A percentile compares a stretch with the other conserved stretches of the same genome.
phyloP scores from a whole-genome alignment of 2,329 filamentous ascomycete genomes.

The Verticillium longisporum region DNA sequence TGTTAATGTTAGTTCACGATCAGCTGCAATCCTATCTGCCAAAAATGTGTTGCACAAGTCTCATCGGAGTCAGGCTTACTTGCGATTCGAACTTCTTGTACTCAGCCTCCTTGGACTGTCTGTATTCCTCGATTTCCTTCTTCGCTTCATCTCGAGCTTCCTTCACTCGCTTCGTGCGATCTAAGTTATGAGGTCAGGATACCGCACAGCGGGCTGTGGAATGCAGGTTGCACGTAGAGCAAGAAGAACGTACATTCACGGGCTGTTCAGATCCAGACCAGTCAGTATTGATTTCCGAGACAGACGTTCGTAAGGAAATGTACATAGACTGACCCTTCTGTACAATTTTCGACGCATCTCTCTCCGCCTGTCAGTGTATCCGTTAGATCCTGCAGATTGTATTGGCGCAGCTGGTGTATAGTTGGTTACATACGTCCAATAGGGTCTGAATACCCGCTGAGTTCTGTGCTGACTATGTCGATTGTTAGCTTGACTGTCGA shows the following conservation, averaged over 20 bases:
- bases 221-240: not conserved
- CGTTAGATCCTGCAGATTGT: not conserved
- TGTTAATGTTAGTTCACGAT: slow-evolving; percentile 26
- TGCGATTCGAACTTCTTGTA: slow-evolving; percentile 89
- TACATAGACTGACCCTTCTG: slow-evolving; percentile 66
- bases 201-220: too few relatives aligned
- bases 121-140: slow-evolving; percentile 95
- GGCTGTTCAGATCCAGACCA: slow-evolving; percentile 41
- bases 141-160: slow-evolving; percentile 95
- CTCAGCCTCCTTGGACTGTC: slow-evolving; percentile 82
- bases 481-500: not conserved
- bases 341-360: slow-evolving; percentile 97
- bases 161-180: slow-evolving; percentile 91
- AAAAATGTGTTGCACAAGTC: not conserved
- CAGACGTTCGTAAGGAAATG: not conserved
- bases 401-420: not conserved
- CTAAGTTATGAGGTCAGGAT: slow-evolving; percentile 12
- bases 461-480: slow-evolving; percentile 84
- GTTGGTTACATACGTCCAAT: slow-evolving; percentile 71
- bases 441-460: slow-evolving; percentile 97
- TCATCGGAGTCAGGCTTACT: slow-evolving; percentile 25
- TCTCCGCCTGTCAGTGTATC: slow-evolving; percentile 65
- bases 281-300: not conserved
- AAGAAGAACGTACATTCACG: slow-evolving; percentile 69
- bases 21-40: not conserved